A percentile compares a stretch with the other conserved stretches of the same genome.
Conservation (phyloP, 2,329 filamentous ascomycete species). For the Myriosclerotinia scirpicola region DNA sequence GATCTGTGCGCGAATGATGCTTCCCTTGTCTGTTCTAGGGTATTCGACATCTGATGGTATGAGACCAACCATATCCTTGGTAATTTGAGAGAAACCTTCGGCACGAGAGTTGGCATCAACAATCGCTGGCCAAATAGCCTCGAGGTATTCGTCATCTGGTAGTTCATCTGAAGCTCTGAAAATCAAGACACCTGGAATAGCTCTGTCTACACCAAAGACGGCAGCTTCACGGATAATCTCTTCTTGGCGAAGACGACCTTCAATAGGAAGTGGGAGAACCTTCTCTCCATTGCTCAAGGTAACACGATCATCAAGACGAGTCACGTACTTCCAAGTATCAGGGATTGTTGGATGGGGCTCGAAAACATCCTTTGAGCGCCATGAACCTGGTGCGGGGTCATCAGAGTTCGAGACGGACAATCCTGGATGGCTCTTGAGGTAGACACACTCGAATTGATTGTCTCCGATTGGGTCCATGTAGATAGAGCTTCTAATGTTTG, state of each 20-base stretch:
- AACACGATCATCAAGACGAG: conserved; percentile 48
- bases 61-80: conserved; percentile 53
- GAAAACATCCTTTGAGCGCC: conserved; percentile 49
- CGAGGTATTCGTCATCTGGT: conserved; percentile 48
- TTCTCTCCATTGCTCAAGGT: conserved; percentile 52
- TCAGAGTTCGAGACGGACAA: conserved; percentile 45
- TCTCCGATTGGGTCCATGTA: conserved; percentile 37
- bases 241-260: conserved; percentile 55
- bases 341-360: conserved; percentile 45
- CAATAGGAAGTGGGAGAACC: conserved; percentile 49
- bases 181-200: conserved; percentile 54
- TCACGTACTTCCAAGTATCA: conserved; percentile 48
- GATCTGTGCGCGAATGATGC: conserved; percentile 51
- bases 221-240: conserved; percentile 55
- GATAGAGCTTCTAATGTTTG: conserved; percentile 27
- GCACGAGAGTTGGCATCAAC: conserved; percentile 51
- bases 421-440: conserved; percentile 44
- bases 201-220: conserved; percentile 55
- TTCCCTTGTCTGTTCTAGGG: conserved; percentile 55
- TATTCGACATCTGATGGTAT: conserved; percentile 47
- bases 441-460: conserved; percentile 36
- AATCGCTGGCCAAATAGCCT: conserved; percentile 52
- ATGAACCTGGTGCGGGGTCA: conserved; percentile 46
- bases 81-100: conserved; percentile 55
- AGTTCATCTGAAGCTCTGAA: conserved; percentile 48